Base-by-base conservation (phyloP, 202 grass and related monocot species). In the Carex sylvatica region DNA sequence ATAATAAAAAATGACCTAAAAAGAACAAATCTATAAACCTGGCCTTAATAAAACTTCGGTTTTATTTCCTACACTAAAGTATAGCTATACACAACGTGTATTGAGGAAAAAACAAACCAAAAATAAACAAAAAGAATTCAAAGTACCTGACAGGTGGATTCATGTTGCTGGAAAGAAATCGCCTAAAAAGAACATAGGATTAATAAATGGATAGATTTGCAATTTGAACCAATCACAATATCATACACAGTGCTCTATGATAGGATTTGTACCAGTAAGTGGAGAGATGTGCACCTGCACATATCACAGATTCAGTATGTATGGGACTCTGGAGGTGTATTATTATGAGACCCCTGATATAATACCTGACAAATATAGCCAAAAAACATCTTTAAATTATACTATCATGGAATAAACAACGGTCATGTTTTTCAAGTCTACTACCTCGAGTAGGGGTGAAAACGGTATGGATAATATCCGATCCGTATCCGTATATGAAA, bases 81-180 rank as follows among this genome's bases (percentile, higher is more conserved):
- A 44, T 3, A 63, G 40, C 15, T 46, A 60, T 24, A 46, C 33
- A 24, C 61, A 23, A 80, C 22, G 65, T 12, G 12, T 20, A 47
- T 46, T 1, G 9, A 24, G 2, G 18, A 65, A 13, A 42, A 80
- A 62, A 47, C 38, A 65, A 65, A 15, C 15, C 6, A 40, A 52
- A 75, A 24, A 74, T 19, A 19, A 68, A 82, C 10, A 52, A 16
- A 52, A 66, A 52, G 5, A 73, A 73, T 49, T 40, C 9, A 74
- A 40, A 54, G 36, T 77, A 82, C 80, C 80, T 82, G 62, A 20
- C 49, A 82, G 46, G 2, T 82, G 80, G 63, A 69, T 68, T 82
- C 80, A 82, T 82, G 53, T 30, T 68, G 64, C 36, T 40, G 38
- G 38, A 40, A n/a, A 61, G 46, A 82, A 55, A 82, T 82, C 23